A percentile compares a stretch with the other conserved stretches of the same genome.
Evolutionary conservation across 257 asterid species (phyloP).

Genomic region (Plectranthus barbatus): DNA sequence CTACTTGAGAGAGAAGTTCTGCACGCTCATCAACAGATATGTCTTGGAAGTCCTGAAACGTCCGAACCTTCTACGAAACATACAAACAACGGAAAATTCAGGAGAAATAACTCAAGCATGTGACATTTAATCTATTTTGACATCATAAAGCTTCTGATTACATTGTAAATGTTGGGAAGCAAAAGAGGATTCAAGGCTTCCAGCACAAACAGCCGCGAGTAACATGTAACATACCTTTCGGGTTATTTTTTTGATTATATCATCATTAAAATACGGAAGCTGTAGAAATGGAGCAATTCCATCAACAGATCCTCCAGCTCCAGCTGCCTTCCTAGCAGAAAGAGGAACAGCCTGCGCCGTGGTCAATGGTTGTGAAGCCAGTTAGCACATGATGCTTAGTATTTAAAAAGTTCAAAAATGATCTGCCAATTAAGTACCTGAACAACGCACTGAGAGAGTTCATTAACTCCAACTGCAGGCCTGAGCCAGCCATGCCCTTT

Average conservation of each 20-base stretch:
- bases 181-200: conserved; percentile 3
- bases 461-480: conserved; percentile 75
- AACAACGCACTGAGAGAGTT: conserved; percentile 77
- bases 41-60: conserved; percentile 55
- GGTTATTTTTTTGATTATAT: conserved; percentile 46
- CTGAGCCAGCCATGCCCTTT: conserved; percentile 94
- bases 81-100: conserved; percentile 8
- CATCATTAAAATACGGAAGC: conserved; percentile 85
- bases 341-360: conserved; percentile 78
- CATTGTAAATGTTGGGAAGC: background rate
- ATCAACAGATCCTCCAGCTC: conserved; percentile 55
- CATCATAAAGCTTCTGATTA: background rate
- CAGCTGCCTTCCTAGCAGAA: conserved; percentile 69
- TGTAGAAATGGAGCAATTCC: conserved; percentile 79
- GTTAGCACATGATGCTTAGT: background rate
- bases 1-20: conserved; percentile 55
- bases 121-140: no score
- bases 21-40: conserved; percentile 48
- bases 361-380: conserved; percentile 1
- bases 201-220: background rate
- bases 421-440: conserved; percentile 46
- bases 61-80: conserved; percentile 46
- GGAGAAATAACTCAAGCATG: background rate
- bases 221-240: conserved; percentile 48
- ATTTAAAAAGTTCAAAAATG: background rate